These are phyloP conservation scores for Ogataea sp. DNA, from an alignment of 805 yeast species.

Conservation along the genomic window DNA sequence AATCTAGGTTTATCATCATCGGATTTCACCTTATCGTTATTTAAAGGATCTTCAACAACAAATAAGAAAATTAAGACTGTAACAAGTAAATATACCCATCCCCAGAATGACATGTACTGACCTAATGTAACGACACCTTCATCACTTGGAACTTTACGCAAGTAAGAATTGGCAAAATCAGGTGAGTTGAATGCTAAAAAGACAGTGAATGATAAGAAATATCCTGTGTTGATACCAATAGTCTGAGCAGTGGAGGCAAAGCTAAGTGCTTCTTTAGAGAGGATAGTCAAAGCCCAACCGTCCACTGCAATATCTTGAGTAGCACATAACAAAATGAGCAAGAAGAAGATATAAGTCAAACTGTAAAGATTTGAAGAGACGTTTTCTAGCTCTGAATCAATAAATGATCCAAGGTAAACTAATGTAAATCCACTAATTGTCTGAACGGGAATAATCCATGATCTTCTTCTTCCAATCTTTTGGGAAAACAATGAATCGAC, in stretches of 20 bases:
- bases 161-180: slow-evolving; percentile 83
- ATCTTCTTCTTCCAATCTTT: slow-evolving; percentile 70
- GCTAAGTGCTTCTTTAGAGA: slow-evolving; percentile 69
- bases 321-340: slow-evolving; percentile 81
- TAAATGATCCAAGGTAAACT: slow-evolving; percentile 51
- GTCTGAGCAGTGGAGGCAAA: slow-evolving; percentile 98
- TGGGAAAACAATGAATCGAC: slow-evolving; percentile 78
- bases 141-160: slow-evolving; percentile 52
- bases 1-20: slow-evolving; percentile 3
- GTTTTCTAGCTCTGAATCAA: slow-evolving; percentile 41
- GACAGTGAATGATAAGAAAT: slow-evolving; percentile 84
- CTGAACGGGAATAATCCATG: slow-evolving; percentile 96
- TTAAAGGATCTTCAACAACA: slow-evolving; percentile 65
- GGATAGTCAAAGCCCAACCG: slow-evolving; percentile 94
- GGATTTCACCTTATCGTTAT: slow-evolving; percentile 9
- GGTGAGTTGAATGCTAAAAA: slow-evolving; percentile 87
- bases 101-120: slow-evolving; percentile 72
- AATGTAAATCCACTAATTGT: slow-evolving; percentile 65
- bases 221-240: slow-evolving; percentile 88
- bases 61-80: slow-evolving; percentile 52
- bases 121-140: slow-evolving; percentile 66
- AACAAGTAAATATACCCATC: slow-evolving; percentile 57
- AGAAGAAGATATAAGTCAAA: slow-evolving; percentile 66
- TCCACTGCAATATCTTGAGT: slow-evolving; percentile 99
- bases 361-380: slow-evolving; percentile 41